These are phyloP conservation scores for Phlyctochytrium arcticum DNA, from an alignment of 192 early-diverging fungal species.

Conservation along the genomic window DNA sequence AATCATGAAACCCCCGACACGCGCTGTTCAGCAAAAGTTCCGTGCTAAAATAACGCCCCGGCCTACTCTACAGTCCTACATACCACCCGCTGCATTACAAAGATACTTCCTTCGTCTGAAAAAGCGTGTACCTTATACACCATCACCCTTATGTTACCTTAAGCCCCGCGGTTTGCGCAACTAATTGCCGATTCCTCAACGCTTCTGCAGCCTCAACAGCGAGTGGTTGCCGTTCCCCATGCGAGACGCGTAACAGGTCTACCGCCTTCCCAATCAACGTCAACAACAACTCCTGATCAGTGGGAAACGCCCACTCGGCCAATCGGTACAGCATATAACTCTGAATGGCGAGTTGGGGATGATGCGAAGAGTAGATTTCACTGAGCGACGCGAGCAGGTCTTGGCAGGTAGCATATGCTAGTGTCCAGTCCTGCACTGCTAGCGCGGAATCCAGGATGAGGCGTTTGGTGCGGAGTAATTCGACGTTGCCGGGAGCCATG, in stretches of 20 bases:
- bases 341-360: neutral
- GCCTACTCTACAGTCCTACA: too few relatives aligned
- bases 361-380: neutral
- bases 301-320: neutral
- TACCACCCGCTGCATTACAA: too few relatives aligned
- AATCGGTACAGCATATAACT: neutral
- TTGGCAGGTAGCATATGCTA: neutral
- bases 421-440: neutral
- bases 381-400: neutral
- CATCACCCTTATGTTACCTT: too few relatives aligned
- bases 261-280: neutral
- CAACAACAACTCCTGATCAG: neutral
- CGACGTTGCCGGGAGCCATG: neutral
- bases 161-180: too few relatives aligned
- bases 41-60: too few relatives aligned
- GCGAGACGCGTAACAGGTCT: neutral
- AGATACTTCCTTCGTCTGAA: too few relatives aligned
- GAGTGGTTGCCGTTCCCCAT: neutral
- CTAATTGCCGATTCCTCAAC: neutral
- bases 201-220: neutral
- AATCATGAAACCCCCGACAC: too few relatives aligned
- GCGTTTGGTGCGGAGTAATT: neutral
- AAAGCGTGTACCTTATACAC: too few relatives aligned
- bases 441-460: conserved; percentile 2
- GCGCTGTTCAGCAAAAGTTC: too few relatives aligned